phyloP scores from a whole-genome alignment of 768 basidiomycete genomes.

The Boletus edulis region DNA sequence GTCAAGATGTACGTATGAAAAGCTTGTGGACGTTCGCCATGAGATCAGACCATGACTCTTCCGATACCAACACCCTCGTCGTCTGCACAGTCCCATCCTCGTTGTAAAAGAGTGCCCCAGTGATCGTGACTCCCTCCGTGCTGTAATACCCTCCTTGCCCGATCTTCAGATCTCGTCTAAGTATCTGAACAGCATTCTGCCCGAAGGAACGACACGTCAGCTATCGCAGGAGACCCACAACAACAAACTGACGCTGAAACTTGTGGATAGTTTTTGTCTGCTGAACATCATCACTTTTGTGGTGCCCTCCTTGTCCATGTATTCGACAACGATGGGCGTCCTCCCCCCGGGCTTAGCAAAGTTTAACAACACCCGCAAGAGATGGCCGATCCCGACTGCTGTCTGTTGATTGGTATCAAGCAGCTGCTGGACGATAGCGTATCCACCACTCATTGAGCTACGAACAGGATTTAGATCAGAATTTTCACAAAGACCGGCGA shows the following conservation, averaged over 20 bases:
- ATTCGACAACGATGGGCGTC: slow-evolving; percentile 3
- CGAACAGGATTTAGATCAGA: not conserved
- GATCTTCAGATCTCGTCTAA: not conserved
- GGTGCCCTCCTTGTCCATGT: not conserved
- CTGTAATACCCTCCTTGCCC: not conserved
- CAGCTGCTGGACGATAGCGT: slow-evolving; percentile 4
- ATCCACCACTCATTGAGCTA: slow-evolving; percentile 8
- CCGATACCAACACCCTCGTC: not conserved
- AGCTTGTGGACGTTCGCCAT: slow-evolving; percentile 5
- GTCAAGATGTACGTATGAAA: not conserved
- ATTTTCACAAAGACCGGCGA: not conserved
- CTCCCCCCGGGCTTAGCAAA: not conserved
- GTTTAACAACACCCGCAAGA: slow-evolving; percentile 50
- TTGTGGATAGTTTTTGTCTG: not conserved
- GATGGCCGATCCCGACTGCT: slow-evolving; percentile 38
- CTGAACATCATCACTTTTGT: slow-evolving; percentile 10
- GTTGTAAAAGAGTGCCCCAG: slow-evolving; percentile 8
- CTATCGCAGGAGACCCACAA: not conserved
- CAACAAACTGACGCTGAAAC: not conserved
- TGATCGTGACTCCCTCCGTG: not conserved
- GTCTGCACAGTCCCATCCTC: not conserved
- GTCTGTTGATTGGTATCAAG: not conserved
- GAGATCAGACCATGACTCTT: slow-evolving; percentile 9
- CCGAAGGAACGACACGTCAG: not conserved
- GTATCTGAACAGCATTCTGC: not conserved